A percentile compares a stretch with the other conserved stretches of the same genome.
These are phyloP conservation scores for Blepharisma japonicum DNA, from an alignment of 73 alveolate species.

Conservation along the genomic window DNA sequence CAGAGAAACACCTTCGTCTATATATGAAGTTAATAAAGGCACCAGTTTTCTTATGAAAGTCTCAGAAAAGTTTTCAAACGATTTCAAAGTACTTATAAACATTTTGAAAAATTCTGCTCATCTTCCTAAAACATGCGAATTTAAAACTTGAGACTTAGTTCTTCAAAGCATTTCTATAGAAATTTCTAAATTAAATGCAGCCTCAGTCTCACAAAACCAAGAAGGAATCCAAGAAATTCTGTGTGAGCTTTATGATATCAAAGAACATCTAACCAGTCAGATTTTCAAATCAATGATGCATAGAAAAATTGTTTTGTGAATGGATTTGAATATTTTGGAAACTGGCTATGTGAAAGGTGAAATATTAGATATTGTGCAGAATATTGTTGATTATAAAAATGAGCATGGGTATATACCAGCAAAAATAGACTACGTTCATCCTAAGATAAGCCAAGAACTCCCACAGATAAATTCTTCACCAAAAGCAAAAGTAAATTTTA, in stretches of 20 bases:
- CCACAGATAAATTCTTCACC: slow-evolving; percentile 28
- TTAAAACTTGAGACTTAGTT: background rate
- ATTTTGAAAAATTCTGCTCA: background rate
- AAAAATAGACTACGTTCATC: slow-evolving; percentile 34
- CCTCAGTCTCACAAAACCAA: background rate
- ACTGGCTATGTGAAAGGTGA: slow-evolving; percentile 57
- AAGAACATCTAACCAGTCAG: slow-evolving; percentile 50
- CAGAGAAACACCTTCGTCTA: background rate
- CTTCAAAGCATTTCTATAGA: background rate
- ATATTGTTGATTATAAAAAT: slow-evolving; percentile 46
- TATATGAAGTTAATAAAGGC: background rate
- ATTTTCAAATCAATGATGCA: slow-evolving; percentile 41
- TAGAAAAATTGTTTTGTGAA: slow-evolving; percentile 58
- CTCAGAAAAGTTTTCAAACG: slow-evolving; percentile 19
- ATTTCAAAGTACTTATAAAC: slow-evolving; percentile 7
- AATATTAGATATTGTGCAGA: slow-evolving; percentile 45
- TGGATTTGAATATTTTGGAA: slow-evolving; percentile 59
- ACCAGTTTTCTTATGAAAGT: background rate
- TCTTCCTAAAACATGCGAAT: slow-evolving; percentile 24
- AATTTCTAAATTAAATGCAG: background rate
- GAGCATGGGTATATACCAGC: slow-evolving; percentile 49
- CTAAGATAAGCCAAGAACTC: slow-evolving; percentile 36
- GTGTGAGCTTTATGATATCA: slow-evolving; percentile 29
- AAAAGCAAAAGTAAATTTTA: slow-evolving; percentile 26
- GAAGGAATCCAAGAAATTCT: background rate